Evolutionary conservation across 139 green algal species (phyloP).

Genomic region (Coccomyxa sp.): DNA sequence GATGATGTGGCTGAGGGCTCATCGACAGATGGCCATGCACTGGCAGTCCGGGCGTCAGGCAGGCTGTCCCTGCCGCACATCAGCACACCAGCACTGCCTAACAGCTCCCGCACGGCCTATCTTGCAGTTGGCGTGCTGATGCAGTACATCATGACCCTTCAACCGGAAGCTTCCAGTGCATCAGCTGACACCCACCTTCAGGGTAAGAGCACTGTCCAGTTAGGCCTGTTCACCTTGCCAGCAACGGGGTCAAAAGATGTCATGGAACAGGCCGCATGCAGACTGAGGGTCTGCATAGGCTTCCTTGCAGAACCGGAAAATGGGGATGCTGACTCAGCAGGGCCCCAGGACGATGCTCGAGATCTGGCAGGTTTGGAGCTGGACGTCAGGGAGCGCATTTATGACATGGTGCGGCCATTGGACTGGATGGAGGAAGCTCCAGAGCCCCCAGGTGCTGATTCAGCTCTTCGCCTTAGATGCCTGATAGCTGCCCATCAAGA

Average conservation of each 20-base stretch:
- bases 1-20: too few species aligned
- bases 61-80: too few species aligned
- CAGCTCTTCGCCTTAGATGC: background rate
- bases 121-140: too few species aligned
- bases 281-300: background rate
- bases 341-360: background rate
- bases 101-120: too few species aligned
- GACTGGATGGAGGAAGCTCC: conserved; percentile 11
- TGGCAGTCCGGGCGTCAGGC: too few species aligned
- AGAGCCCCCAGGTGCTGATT: conserved; percentile 6
- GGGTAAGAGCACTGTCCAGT: background rate
- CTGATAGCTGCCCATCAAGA: background rate
- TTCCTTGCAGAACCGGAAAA: background rate
- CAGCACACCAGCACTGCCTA: too few species aligned
- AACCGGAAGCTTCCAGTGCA: too few species aligned
- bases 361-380: background rate
- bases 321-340: background rate
- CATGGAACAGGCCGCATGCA: background rate
- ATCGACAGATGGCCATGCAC: too few species aligned
- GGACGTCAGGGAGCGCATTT: background rate
- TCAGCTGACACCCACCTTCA: background rate
- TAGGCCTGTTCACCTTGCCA: background rate
- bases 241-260: background rate
- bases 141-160: too few species aligned
- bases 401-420: conserved; percentile 8